Evolutionary conservation across 345 rosid species (phyloP).

Genomic region (Populus davidiana): DNA sequence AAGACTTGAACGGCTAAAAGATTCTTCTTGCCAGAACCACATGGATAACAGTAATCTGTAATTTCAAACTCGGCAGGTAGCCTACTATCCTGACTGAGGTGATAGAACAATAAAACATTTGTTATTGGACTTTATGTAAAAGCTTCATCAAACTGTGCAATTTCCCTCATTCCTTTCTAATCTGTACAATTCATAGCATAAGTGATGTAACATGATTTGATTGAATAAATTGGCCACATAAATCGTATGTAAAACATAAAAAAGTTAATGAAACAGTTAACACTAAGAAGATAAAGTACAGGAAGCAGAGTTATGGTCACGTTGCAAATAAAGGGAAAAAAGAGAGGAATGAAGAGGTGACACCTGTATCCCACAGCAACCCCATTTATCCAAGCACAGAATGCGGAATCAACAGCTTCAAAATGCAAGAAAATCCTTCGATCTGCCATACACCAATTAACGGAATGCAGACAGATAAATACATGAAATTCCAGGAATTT

Average conservation of each 20-base stretch:
- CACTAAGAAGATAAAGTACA: not conserved
- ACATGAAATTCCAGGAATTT: not conserved
- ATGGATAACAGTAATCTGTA: conserved; percentile 76
- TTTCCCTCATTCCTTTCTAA: not conserved
- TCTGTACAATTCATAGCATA: not conserved
- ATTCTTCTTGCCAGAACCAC: conserved; percentile 67
- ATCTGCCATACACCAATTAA: conserved; percentile 45
- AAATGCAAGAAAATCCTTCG: conserved; percentile 92
- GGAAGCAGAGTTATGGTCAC: not conserved
- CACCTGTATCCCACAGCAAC: conserved; percentile 90
- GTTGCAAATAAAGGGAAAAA: not conserved
- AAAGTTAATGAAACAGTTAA: not conserved
- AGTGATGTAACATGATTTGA: not conserved
- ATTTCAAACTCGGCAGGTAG: conserved; percentile 98
- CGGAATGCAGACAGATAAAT: not conserved
- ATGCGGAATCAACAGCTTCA: conserved; percentile 98
- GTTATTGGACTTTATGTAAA: conserved; percentile 15
- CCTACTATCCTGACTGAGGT: conserved; percentile 92
- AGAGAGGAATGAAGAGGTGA: not conserved
- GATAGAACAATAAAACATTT: conserved; percentile 21
- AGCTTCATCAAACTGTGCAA: not conserved
- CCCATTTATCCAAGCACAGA: conserved; percentile 89
- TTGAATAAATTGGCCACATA: not conserved
- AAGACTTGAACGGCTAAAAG: conserved; percentile 92
- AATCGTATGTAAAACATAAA: not conserved